A percentile compares a stretch with the other conserved stretches of the same genome.
phyloP scores from a whole-genome alignment of 163 green algal genomes.

The Scenedesmus sp. region DNA sequence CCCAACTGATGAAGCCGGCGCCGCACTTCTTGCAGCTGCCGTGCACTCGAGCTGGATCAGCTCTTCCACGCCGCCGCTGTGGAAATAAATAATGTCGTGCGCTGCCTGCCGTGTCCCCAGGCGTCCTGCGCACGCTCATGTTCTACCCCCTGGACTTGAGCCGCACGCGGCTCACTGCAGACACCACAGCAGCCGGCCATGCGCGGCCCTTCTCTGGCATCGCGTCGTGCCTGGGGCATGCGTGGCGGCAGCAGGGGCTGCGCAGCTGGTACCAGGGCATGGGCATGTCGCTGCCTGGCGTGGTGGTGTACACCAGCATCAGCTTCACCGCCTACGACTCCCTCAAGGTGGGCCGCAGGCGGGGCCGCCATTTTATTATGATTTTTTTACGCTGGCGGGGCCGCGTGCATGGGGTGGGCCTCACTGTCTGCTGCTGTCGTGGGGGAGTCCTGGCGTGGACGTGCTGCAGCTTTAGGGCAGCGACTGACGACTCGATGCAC shows the following conservation, averaged over 20 bases:
- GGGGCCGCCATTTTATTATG: too few relatives aligned
- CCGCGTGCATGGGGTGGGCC: too few relatives aligned
- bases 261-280: constrained; percentile 72
- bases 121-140: constrained; percentile 64
- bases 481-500: too few relatives aligned
- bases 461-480: too few relatives aligned
- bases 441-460: too few relatives aligned
- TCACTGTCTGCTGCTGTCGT: too few relatives aligned
- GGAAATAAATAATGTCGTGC: too few relatives aligned
- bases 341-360: constrained; percentile 55
- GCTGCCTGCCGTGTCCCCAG: neutral
- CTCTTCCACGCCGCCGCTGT: too few relatives aligned
- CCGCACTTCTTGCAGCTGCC: neutral
- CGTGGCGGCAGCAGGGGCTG: constrained; percentile 53
- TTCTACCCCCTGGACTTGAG: constrained; percentile 98
- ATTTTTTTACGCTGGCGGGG: neutral
- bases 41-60: too few relatives aligned
- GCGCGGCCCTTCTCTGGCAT: constrained; percentile 46
- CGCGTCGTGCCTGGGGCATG: constrained; percentile 35
- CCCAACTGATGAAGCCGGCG: too few relatives aligned
- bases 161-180: constrained; percentile 79
- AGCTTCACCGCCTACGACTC: constrained; percentile 72
- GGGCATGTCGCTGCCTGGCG: constrained; percentile 64
- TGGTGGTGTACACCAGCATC: constrained; percentile 77
- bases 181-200: constrained; percentile 61